These are phyloP conservation scores for Leccinum subgranulosum DNA, from an alignment of 768 basidiomycete species.

Conservation along the genomic window DNA sequence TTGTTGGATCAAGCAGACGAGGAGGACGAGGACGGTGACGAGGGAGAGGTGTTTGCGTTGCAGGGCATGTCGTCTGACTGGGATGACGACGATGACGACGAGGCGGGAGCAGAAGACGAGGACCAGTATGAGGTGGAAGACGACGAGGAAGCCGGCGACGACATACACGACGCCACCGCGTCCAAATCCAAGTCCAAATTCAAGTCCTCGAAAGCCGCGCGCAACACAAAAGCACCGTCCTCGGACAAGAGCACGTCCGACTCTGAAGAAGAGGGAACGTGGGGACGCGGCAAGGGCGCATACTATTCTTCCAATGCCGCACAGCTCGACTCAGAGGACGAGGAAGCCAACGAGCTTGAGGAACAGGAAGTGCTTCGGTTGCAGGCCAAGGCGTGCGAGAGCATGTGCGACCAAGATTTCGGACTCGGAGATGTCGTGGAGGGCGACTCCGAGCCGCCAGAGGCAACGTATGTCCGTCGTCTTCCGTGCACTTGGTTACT, in stretches of 20 bases:
- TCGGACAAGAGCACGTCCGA: constrained; percentile 9
- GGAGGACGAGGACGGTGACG: constrained; percentile 50
- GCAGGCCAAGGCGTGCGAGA: constrained; percentile 71
- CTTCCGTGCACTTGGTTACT: constrained; percentile 1
- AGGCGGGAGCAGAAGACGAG: constrained; percentile 40
- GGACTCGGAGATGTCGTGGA: constrained; percentile 67
- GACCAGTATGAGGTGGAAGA: constrained; percentile 17
- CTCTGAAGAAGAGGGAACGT: constrained; percentile 50
- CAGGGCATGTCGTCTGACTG: constrained; percentile 46
- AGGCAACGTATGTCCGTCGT: constrained; percentile 25
- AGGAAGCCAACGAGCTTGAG: constrained; percentile 85
- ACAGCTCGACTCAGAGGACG: constrained; percentile 79
- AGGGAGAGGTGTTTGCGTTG: constrained; percentile 80
- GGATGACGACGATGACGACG: constrained; percentile 35
- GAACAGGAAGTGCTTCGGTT: constrained; percentile 82
- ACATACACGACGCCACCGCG: constrained; percentile 15
- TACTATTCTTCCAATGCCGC: constrained; percentile 89
- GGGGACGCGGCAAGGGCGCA: constrained; percentile 76
- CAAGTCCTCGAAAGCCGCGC: constrained; percentile 7
- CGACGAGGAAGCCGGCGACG: constrained; percentile 16
- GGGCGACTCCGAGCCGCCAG: constrained; percentile 22
- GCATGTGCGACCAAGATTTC: constrained; percentile 76
- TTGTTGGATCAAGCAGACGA: constrained; percentile 61
- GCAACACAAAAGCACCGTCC: constrained; percentile 14
- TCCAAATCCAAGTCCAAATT: constrained; percentile 4